These are phyloP conservation scores for Piper longum DNA, from an alignment of 164 flowering plant genomes.

Conservation along the genomic window DNA sequence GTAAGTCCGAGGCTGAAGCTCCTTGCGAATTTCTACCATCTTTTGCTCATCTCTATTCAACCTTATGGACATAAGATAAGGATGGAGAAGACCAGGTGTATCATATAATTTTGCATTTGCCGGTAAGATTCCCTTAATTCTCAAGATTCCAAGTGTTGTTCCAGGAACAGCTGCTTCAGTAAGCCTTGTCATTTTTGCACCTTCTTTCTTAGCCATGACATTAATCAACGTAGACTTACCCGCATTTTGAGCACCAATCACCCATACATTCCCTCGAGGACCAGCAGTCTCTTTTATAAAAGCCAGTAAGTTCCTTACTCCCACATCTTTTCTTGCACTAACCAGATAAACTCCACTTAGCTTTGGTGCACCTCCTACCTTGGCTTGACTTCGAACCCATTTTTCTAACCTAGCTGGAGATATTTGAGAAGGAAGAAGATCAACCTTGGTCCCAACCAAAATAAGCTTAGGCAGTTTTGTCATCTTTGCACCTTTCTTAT, in stretches of 20 bases:
- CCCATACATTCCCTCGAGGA: slow-evolving; percentile 96
- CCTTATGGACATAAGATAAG: slow-evolving; percentile 74
- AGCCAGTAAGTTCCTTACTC: slow-evolving; percentile 67
- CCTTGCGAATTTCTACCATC: slow-evolving; percentile 84
- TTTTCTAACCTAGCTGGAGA: slow-evolving; percentile 81
- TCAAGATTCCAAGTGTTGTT: slow-evolving; percentile 88
- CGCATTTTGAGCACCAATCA: slow-evolving; percentile 93
- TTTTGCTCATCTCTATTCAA: slow-evolving; percentile 85
- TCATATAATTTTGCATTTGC: slow-evolving; percentile 95
- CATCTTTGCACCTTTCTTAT: slow-evolving; percentile 24
- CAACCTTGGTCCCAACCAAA: slow-evolving; percentile 88
- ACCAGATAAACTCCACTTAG: slow-evolving; percentile 79
- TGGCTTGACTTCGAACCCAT: slow-evolving; percentile 91
- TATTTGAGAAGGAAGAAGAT: slow-evolving; percentile 79
- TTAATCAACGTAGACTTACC: slow-evolving; percentile 91
- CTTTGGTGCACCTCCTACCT: slow-evolving; percentile 75
- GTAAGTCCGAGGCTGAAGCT: slow-evolving; percentile 69
- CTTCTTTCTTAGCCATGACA: slow-evolving; percentile 68
- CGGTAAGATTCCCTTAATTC: slow-evolving; percentile 75
- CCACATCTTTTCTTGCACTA: slow-evolving; percentile 78
- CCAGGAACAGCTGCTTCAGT: slow-evolving; percentile 97
- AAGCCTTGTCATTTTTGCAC: slow-evolving; percentile 53
- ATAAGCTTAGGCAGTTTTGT: slow-evolving; percentile 69
- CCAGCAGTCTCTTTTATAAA: slow-evolving; percentile 79
- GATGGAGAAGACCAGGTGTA: slow-evolving; percentile 93